A percentile compares a stretch with the other conserved stretches of the same genome.
Evolutionary conservation across 1,139 yeast genomes (phyloP).

Genomic region (Hanseniaspora gamundiae): DNA sequence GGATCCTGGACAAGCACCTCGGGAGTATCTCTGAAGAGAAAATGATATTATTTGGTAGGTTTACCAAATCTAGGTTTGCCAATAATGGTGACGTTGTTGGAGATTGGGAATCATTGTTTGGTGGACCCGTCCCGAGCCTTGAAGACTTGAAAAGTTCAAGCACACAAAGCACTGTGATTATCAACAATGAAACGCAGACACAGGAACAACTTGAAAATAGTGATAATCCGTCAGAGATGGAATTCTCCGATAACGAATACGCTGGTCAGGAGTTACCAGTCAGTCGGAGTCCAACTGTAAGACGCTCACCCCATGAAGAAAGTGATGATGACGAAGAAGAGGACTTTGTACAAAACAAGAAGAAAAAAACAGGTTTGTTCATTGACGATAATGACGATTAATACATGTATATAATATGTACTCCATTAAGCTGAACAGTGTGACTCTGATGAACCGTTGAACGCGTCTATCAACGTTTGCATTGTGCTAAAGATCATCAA

Average conservation of each 20-base stretch:
- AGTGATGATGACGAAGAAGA: constrained; percentile 7
- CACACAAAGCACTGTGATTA: background rate
- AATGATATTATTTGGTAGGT: constrained; percentile 15
- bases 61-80: constrained; percentile 19
- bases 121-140: constrained; percentile 18
- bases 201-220: constrained; percentile 6
- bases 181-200: background rate
- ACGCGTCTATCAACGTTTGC: constrained; percentile 52
- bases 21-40: constrained; percentile 18
- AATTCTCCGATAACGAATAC: constrained; percentile 6
- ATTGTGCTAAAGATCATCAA: constrained; percentile 72
- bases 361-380: constrained; percentile 1
- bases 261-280: constrained; percentile 8
- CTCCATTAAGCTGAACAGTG: constrained; percentile 28
- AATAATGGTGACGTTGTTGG: constrained; percentile 13
- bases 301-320: background rate
- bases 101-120: constrained; percentile 19
- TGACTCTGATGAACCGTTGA: constrained; percentile 29
- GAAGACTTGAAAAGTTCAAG: constrained; percentile 7
- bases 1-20: constrained; percentile 17
- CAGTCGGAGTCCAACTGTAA: background rate
- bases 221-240: background rate
- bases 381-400: constrained; percentile 4
- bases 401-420: background rate
- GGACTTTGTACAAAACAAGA: background rate